Base-by-base conservation (phyloP, 164 flowering plant species). In the Aristolochia californica region DNA sequence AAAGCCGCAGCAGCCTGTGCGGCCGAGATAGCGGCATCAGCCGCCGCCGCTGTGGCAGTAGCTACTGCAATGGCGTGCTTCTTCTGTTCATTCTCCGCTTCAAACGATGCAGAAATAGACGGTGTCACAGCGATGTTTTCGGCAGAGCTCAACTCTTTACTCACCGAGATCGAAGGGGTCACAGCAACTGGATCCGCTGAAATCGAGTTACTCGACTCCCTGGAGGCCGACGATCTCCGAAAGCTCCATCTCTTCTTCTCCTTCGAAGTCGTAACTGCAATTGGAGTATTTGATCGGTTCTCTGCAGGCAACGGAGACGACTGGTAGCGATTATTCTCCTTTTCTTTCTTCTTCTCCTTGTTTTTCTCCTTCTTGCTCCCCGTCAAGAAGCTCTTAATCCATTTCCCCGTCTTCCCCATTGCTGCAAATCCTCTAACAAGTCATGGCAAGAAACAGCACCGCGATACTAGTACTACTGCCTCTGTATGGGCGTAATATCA, bases 201-300 rank as follows among this genome's bases (percentile, higher is more conserved):
- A 23, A 4, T 5, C 20, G 22, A 17, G 50, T 47, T 17, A 30
- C 53, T 52, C 26, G 30, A 23, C 30, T 77, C 83, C 63, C 67
- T 74, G 53, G 73, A 57, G 59, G 79, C 64, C 2, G 87, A 70
- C 4, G 94, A 81, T 67, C 96, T 68, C 60, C 97, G 74, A 53
- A 91, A 91, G 67, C 97, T 91, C 97, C 97, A 91, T 69, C 95
- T 66, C 43, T 71, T 61, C 70, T 82, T 90, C 70, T 90, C 95
- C 59, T 82, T 90, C 0, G 95, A 85, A 20, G 87, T 81, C 2
- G 69, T 52, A 55, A 38, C 56, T 0, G 80, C 57, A 27, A 70
- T 59, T 0, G 94, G 86, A 45, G 85, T 79, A 0, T 80, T 40
- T 1, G 79, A 50, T 2, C 48, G 48, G 68, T 70, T 76, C 60